Conservation (phyloP, 192 early-diverging fungal genomes). For the Linnemannia elongata region DNA sequence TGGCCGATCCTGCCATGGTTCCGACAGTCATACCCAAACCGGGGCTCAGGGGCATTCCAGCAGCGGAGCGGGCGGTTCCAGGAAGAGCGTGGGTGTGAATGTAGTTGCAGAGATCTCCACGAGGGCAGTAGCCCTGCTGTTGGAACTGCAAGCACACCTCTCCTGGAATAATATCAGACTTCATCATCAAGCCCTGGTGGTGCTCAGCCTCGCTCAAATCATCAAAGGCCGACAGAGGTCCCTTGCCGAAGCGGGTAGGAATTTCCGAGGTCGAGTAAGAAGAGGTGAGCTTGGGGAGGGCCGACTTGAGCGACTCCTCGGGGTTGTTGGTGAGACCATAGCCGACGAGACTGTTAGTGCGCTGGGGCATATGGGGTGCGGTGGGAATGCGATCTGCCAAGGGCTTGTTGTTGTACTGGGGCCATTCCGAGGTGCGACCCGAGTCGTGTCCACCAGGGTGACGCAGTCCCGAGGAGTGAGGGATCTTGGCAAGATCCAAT, state of each 20-base stretch:
- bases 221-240: conserved; percentile 41
- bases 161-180: conserved; percentile 30
- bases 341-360: conserved; percentile 54
- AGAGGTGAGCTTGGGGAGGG: conserved; percentile 56
- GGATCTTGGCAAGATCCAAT: conserved; percentile 59
- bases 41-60: conserved; percentile 33
- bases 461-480: conserved; percentile 53
- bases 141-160: conserved; percentile 59
- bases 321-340: conserved; percentile 36
- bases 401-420: conserved; percentile 57
- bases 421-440: conserved; percentile 58
- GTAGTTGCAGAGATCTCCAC: conserved; percentile 69
- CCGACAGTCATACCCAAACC: conserved; percentile 36
- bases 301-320: conserved; percentile 46
- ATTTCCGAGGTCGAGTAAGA: conserved; percentile 64
- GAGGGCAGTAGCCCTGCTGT: conserved; percentile 60
- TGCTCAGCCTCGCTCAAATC: conserved; percentile 28
- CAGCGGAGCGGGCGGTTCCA: conserved; percentile 31
- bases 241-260: conserved; percentile 47
- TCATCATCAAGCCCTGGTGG: conserved; percentile 29
- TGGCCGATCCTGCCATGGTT: conserved; percentile 39
- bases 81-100: conserved; percentile 54
- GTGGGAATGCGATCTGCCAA: conserved; percentile 33
- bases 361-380: conserved; percentile 38
- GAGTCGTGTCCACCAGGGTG: conserved; percentile 63